Percentiles rank a stretch among this genome's conserved stretches.
These are phyloP conservation scores for Blastobotrys arbuscula DNA, from an alignment of 1,139 yeast species.

Conservation along the genomic window DNA sequence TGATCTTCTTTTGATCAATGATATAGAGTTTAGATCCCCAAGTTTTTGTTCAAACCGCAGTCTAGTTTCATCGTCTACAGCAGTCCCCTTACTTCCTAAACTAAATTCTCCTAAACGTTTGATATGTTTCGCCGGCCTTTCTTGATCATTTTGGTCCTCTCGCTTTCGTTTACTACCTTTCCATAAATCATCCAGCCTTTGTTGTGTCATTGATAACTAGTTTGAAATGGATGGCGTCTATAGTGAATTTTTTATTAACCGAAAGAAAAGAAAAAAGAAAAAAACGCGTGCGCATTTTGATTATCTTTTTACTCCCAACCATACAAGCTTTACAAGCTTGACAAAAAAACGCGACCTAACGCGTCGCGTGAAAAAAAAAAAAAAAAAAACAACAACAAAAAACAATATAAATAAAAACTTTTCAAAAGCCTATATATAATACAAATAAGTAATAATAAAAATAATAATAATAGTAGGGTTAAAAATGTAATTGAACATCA, in stretches of 20 bases:
- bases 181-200: not conserved
- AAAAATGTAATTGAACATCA: slow-evolving; percentile 1
- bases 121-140: not conserved
- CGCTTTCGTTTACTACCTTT: not conserved
- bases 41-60: slow-evolving; percentile 1
- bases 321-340: not conserved
- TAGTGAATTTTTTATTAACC: no score
- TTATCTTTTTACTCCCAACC: no score
- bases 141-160: not conserved
- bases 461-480: not conserved
- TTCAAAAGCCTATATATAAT: not conserved
- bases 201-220: not conserved
- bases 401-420: not conserved
- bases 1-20: slow-evolving; percentile 9
- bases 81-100: not conserved
- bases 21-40: slow-evolving; percentile 10
- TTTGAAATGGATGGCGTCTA: no score
- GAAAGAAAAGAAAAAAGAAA: no score
- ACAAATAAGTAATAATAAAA: not conserved
- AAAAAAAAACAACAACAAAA: not conserved
- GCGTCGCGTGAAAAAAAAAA: not conserved
- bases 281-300: not conserved
- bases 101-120: not conserved
- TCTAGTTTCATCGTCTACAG: not conserved
- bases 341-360: no score